phyloP scores from a whole-genome alignment of 2,329 filamentous ascomycete genomes.

The Mariannaea elegans region DNA sequence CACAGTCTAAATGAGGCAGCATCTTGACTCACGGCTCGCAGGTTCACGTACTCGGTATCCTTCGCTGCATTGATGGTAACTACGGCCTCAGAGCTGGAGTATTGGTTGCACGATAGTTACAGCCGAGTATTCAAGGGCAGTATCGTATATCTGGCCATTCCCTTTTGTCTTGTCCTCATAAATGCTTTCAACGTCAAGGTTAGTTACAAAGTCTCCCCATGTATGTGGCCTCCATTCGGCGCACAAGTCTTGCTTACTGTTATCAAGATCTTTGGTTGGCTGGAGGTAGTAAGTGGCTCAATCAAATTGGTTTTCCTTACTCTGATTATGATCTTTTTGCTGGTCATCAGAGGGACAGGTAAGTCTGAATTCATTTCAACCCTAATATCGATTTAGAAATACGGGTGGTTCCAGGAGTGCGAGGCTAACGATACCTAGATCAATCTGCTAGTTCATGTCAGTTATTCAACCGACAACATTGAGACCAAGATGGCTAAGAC shows the following conservation, averaged over 20 bases:
- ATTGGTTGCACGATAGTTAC: background rate
- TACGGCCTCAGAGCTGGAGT: background rate
- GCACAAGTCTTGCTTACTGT: background rate
- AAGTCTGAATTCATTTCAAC: too few species aligned
- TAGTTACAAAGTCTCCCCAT: background rate
- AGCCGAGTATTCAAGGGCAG: background rate
- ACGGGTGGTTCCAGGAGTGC: too few species aligned
- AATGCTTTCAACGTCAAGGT: background rate
- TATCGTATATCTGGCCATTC: background rate
- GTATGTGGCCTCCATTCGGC: too few species aligned
- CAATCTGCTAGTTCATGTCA: too few species aligned
- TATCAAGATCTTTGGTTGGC: background rate
- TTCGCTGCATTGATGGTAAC: background rate
- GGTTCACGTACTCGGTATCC: constrained; percentile 3
- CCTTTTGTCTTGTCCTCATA: background rate
- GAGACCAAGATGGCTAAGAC: too few species aligned
- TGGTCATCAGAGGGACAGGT: background rate
- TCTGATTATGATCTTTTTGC: background rate
- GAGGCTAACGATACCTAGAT: too few species aligned
- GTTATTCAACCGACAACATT: background rate
- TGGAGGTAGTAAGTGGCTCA: background rate
- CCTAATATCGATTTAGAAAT: too few species aligned
- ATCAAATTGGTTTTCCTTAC: background rate
- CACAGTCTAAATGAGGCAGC: background rate
- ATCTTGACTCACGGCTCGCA: background rate